phyloP scores from a whole-genome alignment of 176 grass and related monocot species.

The Ampelocalamus luodianensis region DNA sequence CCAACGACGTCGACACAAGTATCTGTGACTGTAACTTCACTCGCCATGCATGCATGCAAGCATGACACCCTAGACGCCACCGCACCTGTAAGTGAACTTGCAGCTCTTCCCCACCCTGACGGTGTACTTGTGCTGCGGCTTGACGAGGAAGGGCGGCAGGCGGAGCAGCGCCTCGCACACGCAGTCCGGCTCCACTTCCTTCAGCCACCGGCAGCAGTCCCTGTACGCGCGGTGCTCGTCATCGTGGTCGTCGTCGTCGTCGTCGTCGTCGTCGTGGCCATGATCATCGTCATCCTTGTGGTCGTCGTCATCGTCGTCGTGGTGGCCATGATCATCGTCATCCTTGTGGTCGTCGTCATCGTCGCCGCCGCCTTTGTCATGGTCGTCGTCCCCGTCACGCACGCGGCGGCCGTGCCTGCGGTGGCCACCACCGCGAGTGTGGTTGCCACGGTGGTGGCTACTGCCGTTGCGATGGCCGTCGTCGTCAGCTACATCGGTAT shows the following conservation, averaged over 20 bases:
- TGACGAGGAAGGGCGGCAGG: slow-evolving; percentile 72
- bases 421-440: neutral
- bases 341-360: neutral
- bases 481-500: slow-evolving; percentile 1
- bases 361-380: neutral
- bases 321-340: rapidly evolving
- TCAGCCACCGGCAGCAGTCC: slow-evolving; percentile 85
- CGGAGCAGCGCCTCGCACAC: slow-evolving; percentile 71
- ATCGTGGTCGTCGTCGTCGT: neutral
- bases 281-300: neutral
- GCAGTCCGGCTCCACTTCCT: slow-evolving; percentile 76
- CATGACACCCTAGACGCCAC: slow-evolving; percentile 33
- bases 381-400: slow-evolving; percentile 6
- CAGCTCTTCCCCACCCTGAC: slow-evolving; percentile 57
- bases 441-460: neutral
- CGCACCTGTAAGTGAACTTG: slow-evolving; percentile 65
- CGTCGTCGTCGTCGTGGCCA: rapidly evolving
- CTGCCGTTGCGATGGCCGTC: neutral
- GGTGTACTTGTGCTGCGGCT: slow-evolving; percentile 77
- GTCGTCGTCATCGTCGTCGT: neutral
- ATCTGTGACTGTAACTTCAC: neutral
- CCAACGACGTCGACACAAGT: neutral
- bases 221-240: slow-evolving; percentile 57
- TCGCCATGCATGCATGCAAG: neutral
- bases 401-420: slow-evolving; percentile 4